Base-by-base conservation (phyloP, 169 alveolate species). In the Toxoplasma gondii region DNA sequence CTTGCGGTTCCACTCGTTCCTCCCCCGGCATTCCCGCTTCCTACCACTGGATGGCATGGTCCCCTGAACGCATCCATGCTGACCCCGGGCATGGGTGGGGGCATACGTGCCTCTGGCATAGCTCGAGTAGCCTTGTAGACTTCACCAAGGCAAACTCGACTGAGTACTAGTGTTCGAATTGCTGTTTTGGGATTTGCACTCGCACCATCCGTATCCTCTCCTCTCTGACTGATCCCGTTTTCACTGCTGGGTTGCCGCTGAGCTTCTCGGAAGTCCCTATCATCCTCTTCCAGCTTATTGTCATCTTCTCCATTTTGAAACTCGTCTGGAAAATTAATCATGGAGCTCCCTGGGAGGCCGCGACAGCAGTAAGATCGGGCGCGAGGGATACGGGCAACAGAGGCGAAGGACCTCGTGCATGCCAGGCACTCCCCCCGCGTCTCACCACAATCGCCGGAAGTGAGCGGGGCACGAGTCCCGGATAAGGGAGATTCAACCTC, bases 51-150 rank as follows among this genome's bases (percentile, higher is more conserved):
- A 29, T 10, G 9, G 36, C 36, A 9, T 64, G 78, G n/a, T 64
- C 78, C 78, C 1, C 34, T 64, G 78, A 19, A 64, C 10, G 78
- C 29, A 29, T 64, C 78, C 29, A 10, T 12, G 41, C 69, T 70
- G 39, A 92, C 43, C n/a, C 44, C 53, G 27, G 91, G 88, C 93
- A 69, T 87, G 86, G 82, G 39, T 41, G 95, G 95, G 12, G 95
- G 93, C 93, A 93, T 86, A 74, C 93, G 93, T 12, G 95, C 95
- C 34, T 93, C 95, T 36, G 95, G 93, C 93, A 93, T 87, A 58
- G 95, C 92, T 36, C 88, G 54, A 24, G 80, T 64, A 31, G 95
- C 93, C 74, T 58, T 93, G 58, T 70, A 93, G 49, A 88, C 93
- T 45, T 93, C 95, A 12, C 95, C 93, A 27, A 93, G 95, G 24